Percentiles rank a stretch among this genome's conserved stretches.
Evolutionary conservation across 1,139 yeast genomes (phyloP).

Genomic region (Pichia sp.): DNA sequence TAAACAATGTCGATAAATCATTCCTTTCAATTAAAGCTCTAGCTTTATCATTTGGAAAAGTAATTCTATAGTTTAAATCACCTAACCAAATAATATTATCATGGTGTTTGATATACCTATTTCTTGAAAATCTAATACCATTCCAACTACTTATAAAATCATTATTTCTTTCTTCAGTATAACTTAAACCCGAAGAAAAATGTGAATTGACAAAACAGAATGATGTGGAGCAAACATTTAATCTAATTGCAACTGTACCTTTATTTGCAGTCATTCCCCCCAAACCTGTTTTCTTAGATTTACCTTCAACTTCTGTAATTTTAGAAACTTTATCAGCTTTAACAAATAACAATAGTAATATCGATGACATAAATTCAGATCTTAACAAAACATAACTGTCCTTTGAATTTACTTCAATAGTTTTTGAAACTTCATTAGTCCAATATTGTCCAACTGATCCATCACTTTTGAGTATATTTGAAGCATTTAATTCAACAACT

Average conservation of each 20-base stretch:
- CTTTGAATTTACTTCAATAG: constrained; percentile 39
- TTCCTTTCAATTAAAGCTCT: constrained; percentile 46
- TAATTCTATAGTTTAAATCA: constrained; percentile 82
- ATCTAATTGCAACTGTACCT: constrained; percentile 86
- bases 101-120: constrained; percentile 55
- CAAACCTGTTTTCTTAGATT: constrained; percentile 84
- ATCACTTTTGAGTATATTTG: constrained; percentile 70
- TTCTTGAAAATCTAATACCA: constrained; percentile 46
- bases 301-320: constrained; percentile 64
- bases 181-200: constrained; percentile 82
- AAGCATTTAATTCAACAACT: constrained; percentile 83
- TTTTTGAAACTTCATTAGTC: constrained; percentile 51
- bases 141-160: constrained; percentile 68
- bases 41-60: constrained; percentile 62
- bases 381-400: constrained; percentile 60
- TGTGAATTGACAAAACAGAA: constrained; percentile 83
- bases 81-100: constrained; percentile 91
- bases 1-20: constrained; percentile 50
- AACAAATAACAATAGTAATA: constrained; percentile 62
- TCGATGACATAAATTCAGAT: constrained; percentile 85
- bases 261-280: constrained; percentile 95
- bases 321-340: constrained; percentile 47
- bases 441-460: constrained; percentile 55
- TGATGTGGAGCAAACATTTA: constrained; percentile 66
- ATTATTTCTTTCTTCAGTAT: constrained; percentile 73